phyloP scores from a whole-genome alignment of 305 asterid species.

The Andrographis paniculata region DNA sequence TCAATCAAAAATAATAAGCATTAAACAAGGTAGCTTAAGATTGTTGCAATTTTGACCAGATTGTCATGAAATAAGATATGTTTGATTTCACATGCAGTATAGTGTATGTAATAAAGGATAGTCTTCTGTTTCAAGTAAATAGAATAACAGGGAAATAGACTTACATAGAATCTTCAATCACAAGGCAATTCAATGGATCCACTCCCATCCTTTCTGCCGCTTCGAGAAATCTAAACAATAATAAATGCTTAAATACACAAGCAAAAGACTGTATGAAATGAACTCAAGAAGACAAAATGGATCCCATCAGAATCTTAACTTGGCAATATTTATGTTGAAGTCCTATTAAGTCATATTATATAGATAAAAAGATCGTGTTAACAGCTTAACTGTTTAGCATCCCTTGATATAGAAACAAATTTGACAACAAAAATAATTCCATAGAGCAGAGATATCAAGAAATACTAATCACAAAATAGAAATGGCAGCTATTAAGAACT shows the following conservation, averaged over 20 bases:
- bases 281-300: constrained; percentile 6
- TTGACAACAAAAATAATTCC: not conserved
- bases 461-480: no score
- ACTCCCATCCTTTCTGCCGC: constrained; percentile 77
- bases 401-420: no score
- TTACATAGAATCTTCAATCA: constrained; percentile 91
- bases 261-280: not conserved
- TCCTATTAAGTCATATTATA: no score
- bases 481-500: no score
- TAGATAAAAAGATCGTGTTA: no score
- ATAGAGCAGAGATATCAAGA: no score
- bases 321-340: not conserved
- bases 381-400: no score
- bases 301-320: not conserved
- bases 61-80: not conserved
- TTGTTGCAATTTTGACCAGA: not conserved
- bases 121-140: constrained; percentile 3
- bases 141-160: constrained; percentile 18
- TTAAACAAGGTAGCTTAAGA: constrained; percentile 1
- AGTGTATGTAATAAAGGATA: not conserved
- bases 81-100: constrained; percentile 4
- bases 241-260: not conserved
- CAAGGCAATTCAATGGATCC: constrained; percentile 63
- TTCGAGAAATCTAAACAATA: constrained; percentile 64
- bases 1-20: not conserved